phyloP scores from a whole-genome alignment of 2,329 filamentous ascomycete genomes.

The Fusarium clavum region DNA sequence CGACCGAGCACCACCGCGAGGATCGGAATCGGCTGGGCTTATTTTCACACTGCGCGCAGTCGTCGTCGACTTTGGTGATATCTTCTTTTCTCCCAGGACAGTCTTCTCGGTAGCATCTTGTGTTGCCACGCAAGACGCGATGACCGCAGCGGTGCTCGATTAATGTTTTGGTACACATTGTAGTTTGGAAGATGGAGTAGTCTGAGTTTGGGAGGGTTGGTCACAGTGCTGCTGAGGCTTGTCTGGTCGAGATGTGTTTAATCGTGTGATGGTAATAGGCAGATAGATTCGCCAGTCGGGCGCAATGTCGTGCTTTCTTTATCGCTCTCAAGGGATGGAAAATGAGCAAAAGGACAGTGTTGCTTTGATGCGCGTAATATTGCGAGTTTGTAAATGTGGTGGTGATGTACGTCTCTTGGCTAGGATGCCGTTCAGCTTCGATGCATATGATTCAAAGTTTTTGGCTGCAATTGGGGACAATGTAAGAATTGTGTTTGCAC shows the following conservation, averaged over 20 bases:
- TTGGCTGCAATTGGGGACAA: conserved; percentile 8
- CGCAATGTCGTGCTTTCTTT: neutral
- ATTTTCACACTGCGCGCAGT: conserved; percentile 52
- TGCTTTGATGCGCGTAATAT: conserved; percentile 7
- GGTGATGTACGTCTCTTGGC: conserved; percentile 11
- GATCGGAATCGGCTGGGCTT: conserved; percentile 46
- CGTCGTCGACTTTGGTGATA: conserved; percentile 47
- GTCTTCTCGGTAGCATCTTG: conserved; percentile 50
- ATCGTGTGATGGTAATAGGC: neutral
- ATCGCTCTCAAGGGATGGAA: neutral
- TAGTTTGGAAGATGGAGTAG: neutral
- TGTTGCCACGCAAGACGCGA: conserved; percentile 51
- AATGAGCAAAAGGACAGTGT: conserved; percentile 6
- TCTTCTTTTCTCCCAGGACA: conserved; percentile 50
- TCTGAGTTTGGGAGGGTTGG: conserved; percentile 1
- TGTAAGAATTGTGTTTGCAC: conserved; percentile 12
- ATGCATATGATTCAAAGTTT: neutral
- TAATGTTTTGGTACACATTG: conserved; percentile 51
- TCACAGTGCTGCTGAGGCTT: neutral
- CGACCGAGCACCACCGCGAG: conserved; percentile 53
- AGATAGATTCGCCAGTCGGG: neutral
- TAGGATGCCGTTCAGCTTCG: conserved; percentile 5
- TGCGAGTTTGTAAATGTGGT: neutral
- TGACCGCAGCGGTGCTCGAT: conserved; percentile 54
- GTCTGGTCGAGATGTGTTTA: neutral